Evolutionary conservation across 2,329 filamentous ascomycete genomes (phyloP).

Genomic region (Nemania bipapillata): DNA sequence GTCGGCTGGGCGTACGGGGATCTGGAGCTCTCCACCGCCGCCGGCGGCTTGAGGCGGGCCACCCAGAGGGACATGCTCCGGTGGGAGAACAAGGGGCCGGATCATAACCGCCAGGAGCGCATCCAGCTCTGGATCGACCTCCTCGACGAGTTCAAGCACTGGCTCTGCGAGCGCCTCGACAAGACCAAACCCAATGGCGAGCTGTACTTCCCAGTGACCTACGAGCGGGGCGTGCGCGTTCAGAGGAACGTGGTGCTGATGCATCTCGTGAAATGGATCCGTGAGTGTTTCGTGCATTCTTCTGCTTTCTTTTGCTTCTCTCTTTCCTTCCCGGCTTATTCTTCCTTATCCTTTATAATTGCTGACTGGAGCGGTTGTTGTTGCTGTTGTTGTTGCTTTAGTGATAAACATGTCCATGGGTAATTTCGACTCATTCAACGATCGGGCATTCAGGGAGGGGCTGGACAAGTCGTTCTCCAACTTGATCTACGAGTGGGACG

Average conservation of each 20-base stretch:
- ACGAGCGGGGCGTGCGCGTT: conserved; percentile 3
- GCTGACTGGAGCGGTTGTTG: too few relatives aligned
- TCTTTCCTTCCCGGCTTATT: too few relatives aligned
- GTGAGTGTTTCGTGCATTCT: conserved; percentile 5
- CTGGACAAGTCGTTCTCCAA: conserved; percentile 25
- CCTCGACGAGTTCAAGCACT: conserved; percentile 17
- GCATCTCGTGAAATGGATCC: conserved; percentile 22
- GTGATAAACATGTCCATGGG: conserved; percentile 10
- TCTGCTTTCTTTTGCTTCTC: too few relatives aligned
- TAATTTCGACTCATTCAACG: conserved; percentile 12
- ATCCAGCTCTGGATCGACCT: conserved; percentile 10
- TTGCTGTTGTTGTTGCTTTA: too few relatives aligned
- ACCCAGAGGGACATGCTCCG: too few relatives aligned
- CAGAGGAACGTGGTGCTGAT: conserved; percentile 26
- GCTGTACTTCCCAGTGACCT: conserved; percentile 17
- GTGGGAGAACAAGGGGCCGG: too few relatives aligned
- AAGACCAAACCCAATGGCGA: conserved; percentile 20
- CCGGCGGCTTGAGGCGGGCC: too few relatives aligned
- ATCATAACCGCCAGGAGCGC: conserved; percentile 2
- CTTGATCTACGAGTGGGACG: conserved; percentile 30
- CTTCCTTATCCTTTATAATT: too few relatives aligned
- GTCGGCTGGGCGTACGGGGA: conserved; percentile 16
- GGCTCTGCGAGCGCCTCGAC: conserved; percentile 17
- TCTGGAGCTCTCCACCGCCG: too few relatives aligned
- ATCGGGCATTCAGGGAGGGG: conserved; percentile 11